Evolutionary conservation across 164 flowering plant species (phyloP).

Genomic region (Magnolia kwangsiensis): DNA sequence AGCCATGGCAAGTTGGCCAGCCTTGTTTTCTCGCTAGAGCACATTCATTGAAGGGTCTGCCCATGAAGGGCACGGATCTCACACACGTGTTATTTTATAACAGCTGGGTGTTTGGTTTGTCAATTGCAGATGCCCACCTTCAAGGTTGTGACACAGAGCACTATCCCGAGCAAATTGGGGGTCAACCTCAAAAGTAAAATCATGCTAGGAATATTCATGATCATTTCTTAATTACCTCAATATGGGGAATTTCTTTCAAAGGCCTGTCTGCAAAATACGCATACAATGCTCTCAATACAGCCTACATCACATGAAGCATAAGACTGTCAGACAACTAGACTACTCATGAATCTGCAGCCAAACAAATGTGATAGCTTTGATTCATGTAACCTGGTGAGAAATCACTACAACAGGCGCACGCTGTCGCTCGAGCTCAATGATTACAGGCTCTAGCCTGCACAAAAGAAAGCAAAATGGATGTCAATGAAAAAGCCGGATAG

Average conservation of each 20-base stretch:
- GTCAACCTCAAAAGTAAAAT: no score
- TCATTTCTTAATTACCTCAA: constrained; percentile 57
- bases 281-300: constrained; percentile 92
- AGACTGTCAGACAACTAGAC: not conserved
- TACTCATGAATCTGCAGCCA: not conserved
- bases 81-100: no score
- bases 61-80: no score
- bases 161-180: no score
- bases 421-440: constrained; percentile 96
- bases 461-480: not conserved
- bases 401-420: constrained; percentile 96
- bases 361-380: not conserved
- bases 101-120: no score
- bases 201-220: no score
- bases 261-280: constrained; percentile 99
- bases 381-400: constrained; percentile 74
- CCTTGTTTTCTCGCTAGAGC: no score
- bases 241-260: constrained; percentile 89
- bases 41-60: no score
- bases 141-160: no score
- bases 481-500: not conserved
- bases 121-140: no score
- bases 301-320: constrained; percentile 38
- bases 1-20: no score
- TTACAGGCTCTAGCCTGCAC: constrained; percentile 95